Conservation (phyloP, 306 rosid genomes). For the Dryas alaskensis region DNA sequence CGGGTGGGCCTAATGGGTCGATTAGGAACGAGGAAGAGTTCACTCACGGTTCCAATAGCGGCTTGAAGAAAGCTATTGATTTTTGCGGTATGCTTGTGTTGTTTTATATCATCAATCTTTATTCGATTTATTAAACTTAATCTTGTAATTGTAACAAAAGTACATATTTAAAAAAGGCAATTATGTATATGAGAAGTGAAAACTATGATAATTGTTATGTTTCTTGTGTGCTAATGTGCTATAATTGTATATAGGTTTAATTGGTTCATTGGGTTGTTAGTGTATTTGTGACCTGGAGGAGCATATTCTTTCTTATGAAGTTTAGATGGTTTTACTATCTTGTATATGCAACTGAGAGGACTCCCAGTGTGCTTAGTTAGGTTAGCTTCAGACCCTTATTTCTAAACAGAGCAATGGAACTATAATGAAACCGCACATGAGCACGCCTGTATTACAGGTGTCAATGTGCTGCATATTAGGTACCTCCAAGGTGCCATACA, state of each 20-base stretch:
- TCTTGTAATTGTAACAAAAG: background rate
- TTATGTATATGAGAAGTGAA: background rate
- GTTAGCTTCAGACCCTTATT: background rate
- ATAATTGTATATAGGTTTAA: background rate
- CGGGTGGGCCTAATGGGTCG: constrained; percentile 92
- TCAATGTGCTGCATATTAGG: background rate
- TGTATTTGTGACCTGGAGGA: background rate
- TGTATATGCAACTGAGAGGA: background rate
- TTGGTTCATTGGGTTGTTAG: background rate
- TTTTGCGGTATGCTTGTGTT: constrained; percentile 56
- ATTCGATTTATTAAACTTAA: background rate
- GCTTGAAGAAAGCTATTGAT: constrained; percentile 84
- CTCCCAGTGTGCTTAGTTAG: background rate
- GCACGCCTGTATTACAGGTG: background rate
- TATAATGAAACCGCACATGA: background rate
- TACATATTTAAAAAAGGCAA: background rate
- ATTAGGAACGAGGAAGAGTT: constrained; percentile 82
- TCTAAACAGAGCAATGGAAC: background rate
- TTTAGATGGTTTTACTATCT: background rate
- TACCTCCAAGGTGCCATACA: background rate
- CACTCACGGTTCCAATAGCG: constrained; percentile 73
- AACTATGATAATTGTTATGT: background rate
- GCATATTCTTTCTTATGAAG: background rate
- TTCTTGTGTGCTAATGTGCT: background rate
- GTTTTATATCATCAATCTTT: background rate